Evolutionary conservation across 129 eudicot genomes (phyloP), one percentile per base, ranked within the genome.

Genomic region (Mikania micrantha): DNA sequence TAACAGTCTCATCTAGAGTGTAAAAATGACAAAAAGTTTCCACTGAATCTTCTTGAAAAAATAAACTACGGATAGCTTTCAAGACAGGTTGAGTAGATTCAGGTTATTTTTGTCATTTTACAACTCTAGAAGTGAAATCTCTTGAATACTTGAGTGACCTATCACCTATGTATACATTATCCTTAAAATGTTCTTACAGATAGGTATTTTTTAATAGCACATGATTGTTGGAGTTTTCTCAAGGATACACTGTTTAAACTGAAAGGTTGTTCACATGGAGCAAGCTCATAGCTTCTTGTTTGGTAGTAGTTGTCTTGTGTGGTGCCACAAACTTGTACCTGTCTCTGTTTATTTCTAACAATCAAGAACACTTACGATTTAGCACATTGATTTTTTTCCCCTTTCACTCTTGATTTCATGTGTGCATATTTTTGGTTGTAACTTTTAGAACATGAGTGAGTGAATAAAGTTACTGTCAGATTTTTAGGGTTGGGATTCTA

Each of bases 251-350:
- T 38, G 17, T 3, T 15, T 52, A 52, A 53, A 36, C 64, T 22
- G 52, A 66, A 44, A 27, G 25, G 36, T 20, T 52, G 17, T 69
- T 50, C 50, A 21, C 42, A 19, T 7, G 40, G 62, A 52, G 22
- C 34, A 67, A 61, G 21, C 7, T 67, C 38, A 24, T 53, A 34
- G 52, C 62, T 54, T 67, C 31, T 48, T 32, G 32, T 22, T 22
- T 39, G 11, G 60, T 48, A 24, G 36, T 22, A 38, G 62, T 38
- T 20, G 48, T 67, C 47, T 48, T 67, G 20, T 49, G 42, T 67
- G 60, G 21, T 60, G 72, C 42, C 74, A 53, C 74, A 53, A 69
- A 53, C 39, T 50, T 69, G 39, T 38, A 36, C 50, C 63, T 35
- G 16, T 68, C 53, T 38, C 11, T 13, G 44, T 60, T 69, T 50